Percentiles rank a stretch among this genome's conserved stretches.
Conservation (phyloP, 495 filamentous ascomycete species). For the Xylaria sp. region DNA sequence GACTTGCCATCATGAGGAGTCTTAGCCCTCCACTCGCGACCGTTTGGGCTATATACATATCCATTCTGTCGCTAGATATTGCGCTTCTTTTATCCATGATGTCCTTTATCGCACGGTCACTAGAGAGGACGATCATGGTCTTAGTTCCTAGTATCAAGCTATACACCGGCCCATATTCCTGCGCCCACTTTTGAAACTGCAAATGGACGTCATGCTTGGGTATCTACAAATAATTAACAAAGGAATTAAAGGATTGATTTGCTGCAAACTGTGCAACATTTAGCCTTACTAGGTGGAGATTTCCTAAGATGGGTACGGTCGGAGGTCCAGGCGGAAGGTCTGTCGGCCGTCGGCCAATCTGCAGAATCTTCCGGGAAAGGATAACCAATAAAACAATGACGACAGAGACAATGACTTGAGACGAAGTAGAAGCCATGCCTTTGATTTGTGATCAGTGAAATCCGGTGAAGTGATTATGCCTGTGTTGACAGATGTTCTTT, state of each 20-base stretch:
- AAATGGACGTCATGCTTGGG: slow-evolving; percentile 1
- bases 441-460: neutral
- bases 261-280: neutral
- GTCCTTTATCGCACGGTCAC: slow-evolving; percentile 45
- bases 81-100: slow-evolving; percentile 53
- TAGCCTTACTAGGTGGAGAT: slow-evolving; percentile 7
- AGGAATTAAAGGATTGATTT: neutral
- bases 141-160: slow-evolving; percentile 49
- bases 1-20: slow-evolving; percentile 47
- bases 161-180: slow-evolving; percentile 53
- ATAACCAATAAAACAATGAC: neutral
- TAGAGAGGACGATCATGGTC: slow-evolving; percentile 51
- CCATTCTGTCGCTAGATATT: slow-evolving; percentile 53
- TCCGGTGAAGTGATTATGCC: too few species aligned
- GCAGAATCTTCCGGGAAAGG: neutral
- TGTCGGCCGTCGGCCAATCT: neutral
- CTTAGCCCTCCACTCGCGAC: slow-evolving; percentile 53
- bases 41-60: slow-evolving; percentile 48
- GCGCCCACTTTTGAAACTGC: slow-evolving; percentile 45
- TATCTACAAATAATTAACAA: neutral
- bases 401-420: neutral
- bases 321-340: neutral
- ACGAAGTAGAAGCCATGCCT: neutral
- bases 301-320: neutral
- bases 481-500: too few species aligned